Percentiles rank a stretch among this genome's conserved stretches.
These are phyloP conservation scores for Ceratocystis smalleyi DNA, from an alignment of 2,329 filamentous ascomycete genomes.

Conservation along the genomic window DNA sequence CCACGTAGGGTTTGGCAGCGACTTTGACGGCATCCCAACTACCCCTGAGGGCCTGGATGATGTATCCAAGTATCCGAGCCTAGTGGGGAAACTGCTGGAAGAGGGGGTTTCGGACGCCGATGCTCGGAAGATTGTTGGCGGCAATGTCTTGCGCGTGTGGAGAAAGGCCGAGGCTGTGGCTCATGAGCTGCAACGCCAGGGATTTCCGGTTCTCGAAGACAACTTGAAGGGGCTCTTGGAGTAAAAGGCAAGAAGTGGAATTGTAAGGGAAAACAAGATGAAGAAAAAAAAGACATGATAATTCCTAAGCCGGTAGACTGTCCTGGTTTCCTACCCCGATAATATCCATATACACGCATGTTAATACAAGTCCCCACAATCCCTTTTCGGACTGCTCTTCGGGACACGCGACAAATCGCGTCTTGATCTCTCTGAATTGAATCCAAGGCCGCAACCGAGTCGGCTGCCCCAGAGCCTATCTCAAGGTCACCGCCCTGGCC, in stretches of 20 bases:
- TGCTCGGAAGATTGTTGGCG: conserved; percentile 58
- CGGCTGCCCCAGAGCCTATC: neutral
- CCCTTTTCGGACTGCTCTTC: neutral
- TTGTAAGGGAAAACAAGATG: neutral
- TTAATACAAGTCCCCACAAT: conserved; percentile 4
- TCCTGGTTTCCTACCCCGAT: neutral
- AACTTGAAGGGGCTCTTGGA: conserved; percentile 17
- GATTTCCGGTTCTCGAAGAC: conserved; percentile 40
- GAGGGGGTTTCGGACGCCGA: conserved; percentile 61
- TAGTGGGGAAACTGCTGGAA: conserved; percentile 59
- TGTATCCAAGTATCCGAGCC: conserved; percentile 64
- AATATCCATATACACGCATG: conserved; percentile 6
- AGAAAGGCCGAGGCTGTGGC: conserved; percentile 59
- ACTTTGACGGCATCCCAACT: conserved; percentile 63
- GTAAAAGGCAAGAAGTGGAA: neutral
- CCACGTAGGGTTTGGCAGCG: conserved; percentile 74
- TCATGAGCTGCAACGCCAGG: conserved; percentile 43
- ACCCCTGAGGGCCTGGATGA: conserved; percentile 67
- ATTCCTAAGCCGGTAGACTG: neutral
- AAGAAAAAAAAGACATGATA: conserved; percentile 2
- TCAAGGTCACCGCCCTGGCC: neutral
- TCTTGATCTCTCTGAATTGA: neutral
- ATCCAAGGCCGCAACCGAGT: neutral
- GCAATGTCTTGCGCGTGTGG: conserved; percentile 77
- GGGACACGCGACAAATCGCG: neutral